phyloP scores from a whole-genome alignment of 352 stramenopile genomes.

The Phytophthora capsici region DNA sequence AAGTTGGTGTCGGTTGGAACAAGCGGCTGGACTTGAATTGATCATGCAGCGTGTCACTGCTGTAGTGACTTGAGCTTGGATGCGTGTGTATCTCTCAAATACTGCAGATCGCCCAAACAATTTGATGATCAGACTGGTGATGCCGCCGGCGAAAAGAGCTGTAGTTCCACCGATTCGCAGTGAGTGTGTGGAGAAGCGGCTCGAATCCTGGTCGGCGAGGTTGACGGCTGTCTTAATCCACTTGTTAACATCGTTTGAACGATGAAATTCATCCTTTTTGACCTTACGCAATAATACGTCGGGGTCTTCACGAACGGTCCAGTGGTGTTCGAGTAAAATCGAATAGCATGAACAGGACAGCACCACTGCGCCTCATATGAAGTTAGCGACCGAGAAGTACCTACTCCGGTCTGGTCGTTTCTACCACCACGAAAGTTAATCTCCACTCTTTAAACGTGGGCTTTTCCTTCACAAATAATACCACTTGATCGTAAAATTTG shows the following conservation, averaged over 20 bases:
- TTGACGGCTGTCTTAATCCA: neutral
- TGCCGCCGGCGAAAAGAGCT: slow-evolving; percentile 2
- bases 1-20: neutral
- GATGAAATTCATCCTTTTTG: neutral
- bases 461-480: no score
- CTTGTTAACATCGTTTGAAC: neutral
- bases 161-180: slow-evolving; percentile 2
- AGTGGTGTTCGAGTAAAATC: neutral
- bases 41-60: neutral
- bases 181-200: neutral
- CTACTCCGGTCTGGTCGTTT: no score
- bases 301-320: neutral
- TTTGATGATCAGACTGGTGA: slow-evolving; percentile 21
- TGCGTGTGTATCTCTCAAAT: neutral
- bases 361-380: neutral
- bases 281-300: neutral
- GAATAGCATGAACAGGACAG: neutral
- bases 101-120: slow-evolving; percentile 2
- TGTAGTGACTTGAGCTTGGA: neutral
- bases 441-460: no score
- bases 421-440: no score
- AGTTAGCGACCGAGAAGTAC: neutral
- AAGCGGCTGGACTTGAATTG: neutral
- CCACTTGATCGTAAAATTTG: neutral
- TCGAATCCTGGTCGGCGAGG: neutral